These are phyloP conservation scores for Zizania palustris DNA, from an alignment of 202 grass and related monocot genomes.

Conservation along the genomic window DNA sequence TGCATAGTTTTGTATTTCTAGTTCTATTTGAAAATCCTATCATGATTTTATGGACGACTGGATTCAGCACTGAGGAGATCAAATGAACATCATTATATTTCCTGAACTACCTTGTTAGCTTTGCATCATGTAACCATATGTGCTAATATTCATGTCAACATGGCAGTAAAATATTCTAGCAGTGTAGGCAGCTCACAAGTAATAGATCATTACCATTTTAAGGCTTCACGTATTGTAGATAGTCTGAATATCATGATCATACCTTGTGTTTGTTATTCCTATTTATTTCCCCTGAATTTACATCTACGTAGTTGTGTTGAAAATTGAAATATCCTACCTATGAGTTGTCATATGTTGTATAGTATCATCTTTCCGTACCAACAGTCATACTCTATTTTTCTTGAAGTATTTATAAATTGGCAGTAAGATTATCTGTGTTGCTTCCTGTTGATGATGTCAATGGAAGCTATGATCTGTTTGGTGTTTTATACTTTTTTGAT, in stretches of 20 bases:
- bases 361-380: not conserved
- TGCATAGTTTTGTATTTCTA: not conserved
- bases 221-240: conserved; percentile 30
- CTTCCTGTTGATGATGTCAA: not conserved
- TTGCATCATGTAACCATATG: conserved; percentile 13
- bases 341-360: not conserved
- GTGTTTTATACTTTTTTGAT: not conserved
- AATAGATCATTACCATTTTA: not conserved
- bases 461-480: not conserved
- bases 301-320: conserved; percentile 9
- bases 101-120: not conserved
- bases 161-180: conserved; percentile 7
- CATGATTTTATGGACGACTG: not conserved
- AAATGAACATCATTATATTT: conserved; percentile 7
- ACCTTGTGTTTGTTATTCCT: not conserved
- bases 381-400: conserved; percentile 5
- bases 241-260: conserved; percentile 27
- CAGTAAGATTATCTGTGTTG: not conserved
- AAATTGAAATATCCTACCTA: not conserved
- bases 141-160: conserved; percentile 26
- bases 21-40: not conserved
- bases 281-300: conserved; percentile 27
- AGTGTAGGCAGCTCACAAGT: conserved; percentile 6
- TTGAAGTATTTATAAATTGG: conserved; percentile 8
- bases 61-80: conserved; percentile 9